Evolutionary conservation across 164 flowering plant species (phyloP).

Genomic region (Malania oleifera): DNA sequence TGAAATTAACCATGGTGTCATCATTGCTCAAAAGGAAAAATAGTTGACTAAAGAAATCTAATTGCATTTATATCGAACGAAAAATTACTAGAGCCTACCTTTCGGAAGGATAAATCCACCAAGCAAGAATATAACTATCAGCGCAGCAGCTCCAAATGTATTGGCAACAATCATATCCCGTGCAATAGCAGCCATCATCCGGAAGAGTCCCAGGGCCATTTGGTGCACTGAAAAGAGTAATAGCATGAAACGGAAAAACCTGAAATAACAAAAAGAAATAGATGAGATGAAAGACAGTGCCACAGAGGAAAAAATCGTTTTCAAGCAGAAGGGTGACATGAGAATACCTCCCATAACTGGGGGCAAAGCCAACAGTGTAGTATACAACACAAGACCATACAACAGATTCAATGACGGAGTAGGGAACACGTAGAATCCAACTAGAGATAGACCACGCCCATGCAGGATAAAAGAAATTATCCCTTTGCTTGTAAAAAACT

Average conservation of each 20-base stretch:
- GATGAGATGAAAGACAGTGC: slow-evolving; percentile 3
- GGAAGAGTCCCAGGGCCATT: slow-evolving; percentile 87
- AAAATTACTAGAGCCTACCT: slow-evolving; percentile 34
- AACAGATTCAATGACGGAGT: slow-evolving; percentile 68
- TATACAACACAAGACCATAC: slow-evolving; percentile 81
- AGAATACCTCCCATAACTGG: slow-evolving; percentile 63
- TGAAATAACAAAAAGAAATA: slow-evolving; percentile 22
- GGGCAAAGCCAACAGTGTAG: slow-evolving; percentile 79
- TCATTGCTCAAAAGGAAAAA: slow-evolving; percentile 5
- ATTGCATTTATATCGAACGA: background rate
- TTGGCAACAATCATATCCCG: slow-evolving; percentile 74
- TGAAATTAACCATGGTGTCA: no score
- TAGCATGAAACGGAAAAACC: slow-evolving; percentile 79
- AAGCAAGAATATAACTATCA: slow-evolving; percentile 48
- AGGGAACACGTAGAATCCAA: slow-evolving; percentile 82
- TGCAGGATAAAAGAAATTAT: slow-evolving; percentile 81
- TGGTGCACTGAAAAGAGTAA: slow-evolving; percentile 65
- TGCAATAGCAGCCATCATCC: slow-evolving; percentile 61
- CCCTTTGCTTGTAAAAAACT: slow-evolving; percentile 83
- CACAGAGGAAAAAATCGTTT: slow-evolving; percentile 7
- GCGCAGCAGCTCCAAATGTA: slow-evolving; percentile 69
- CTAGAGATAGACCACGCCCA: slow-evolving; percentile 80
- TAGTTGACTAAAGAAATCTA: background rate
- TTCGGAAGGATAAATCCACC: slow-evolving; percentile 88
- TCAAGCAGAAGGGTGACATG: background rate